Conservation (phyloP, 495 filamentous ascomycete species). For the Geoglossum glabrum region DNA sequence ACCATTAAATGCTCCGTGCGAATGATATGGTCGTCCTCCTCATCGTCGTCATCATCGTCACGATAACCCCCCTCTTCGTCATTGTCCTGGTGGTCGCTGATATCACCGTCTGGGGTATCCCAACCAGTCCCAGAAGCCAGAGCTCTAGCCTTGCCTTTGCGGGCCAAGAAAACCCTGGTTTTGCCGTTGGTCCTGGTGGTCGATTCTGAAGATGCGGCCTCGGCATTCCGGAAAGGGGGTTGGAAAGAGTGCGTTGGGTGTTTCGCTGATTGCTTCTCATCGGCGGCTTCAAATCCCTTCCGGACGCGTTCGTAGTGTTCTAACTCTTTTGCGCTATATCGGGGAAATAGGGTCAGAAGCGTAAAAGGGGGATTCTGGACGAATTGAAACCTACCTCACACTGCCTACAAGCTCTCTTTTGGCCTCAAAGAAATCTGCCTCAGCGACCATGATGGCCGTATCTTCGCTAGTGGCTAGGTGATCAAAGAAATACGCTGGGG, state of each 20-base stretch:
- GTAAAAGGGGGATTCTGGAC: background rate
- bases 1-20: background rate
- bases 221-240: background rate
- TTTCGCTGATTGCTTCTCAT: background rate
- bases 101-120: background rate
- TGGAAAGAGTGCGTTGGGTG: background rate
- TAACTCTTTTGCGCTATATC: conserved; percentile 60
- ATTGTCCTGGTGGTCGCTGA: background rate
- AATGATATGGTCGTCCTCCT: background rate
- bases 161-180: background rate
- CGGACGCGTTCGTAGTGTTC: conserved; percentile 79
- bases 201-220: background rate
- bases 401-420: conserved; percentile 72
- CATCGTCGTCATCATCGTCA: background rate
- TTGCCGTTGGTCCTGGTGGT: background rate
- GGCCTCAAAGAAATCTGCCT: conserved; percentile 68
- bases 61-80: background rate
- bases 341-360: background rate
- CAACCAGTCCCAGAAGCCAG: background rate
- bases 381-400: conserved; percentile 36
- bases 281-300: conserved; percentile 45
- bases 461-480: conserved; percentile 70
- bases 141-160: background rate
- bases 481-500: conserved; percentile 87
- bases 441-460: conserved; percentile 64